Evolutionary conservation across 345 rosid genomes (phyloP).

Genomic region (Camelina sativa): DNA sequence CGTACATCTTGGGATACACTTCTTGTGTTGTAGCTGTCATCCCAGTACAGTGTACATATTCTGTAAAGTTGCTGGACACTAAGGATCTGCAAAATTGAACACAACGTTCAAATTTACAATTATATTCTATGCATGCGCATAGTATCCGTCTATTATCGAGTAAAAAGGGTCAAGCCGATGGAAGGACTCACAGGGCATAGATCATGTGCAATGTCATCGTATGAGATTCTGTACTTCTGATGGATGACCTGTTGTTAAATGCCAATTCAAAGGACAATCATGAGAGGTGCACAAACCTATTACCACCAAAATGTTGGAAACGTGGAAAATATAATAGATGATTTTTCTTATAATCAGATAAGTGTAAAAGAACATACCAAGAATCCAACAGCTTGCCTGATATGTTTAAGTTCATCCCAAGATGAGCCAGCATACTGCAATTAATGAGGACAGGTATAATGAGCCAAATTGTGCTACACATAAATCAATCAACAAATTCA

Average conservation of each 20-base stretch:
- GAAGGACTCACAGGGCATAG: conserved; percentile 74
- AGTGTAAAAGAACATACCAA: conserved; percentile 62
- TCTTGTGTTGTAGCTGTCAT: conserved; percentile 93
- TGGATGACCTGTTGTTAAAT: conserved; percentile 76
- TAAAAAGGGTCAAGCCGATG: neutral
- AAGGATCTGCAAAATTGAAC: conserved; percentile 63
- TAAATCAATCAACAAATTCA: conserved; percentile 16
- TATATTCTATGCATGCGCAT: neutral
- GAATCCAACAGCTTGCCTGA: conserved; percentile 98
- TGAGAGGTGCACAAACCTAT: conserved; percentile 27
- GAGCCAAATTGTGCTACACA: conserved; percentile 13
- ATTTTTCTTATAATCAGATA: neutral
- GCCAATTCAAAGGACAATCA: conserved; percentile 33
- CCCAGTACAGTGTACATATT: conserved; percentile 92
- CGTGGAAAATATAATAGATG: neutral
- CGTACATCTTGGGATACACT: conserved; percentile 88
- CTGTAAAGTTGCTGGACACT: conserved; percentile 97
- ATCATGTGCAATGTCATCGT: conserved; percentile 90
- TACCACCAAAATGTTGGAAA: conserved; percentile 9
- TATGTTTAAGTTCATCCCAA: conserved; percentile 98
- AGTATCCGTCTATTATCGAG: neutral
- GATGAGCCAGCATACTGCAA: conserved; percentile 90
- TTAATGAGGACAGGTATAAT: conserved; percentile 19
- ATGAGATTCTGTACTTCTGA: conserved; percentile 90
- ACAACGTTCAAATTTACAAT: conserved; percentile 12